Conservation (phyloP, 352 stramenopile genomes). For the Phytophthora podocarpi region DNA sequence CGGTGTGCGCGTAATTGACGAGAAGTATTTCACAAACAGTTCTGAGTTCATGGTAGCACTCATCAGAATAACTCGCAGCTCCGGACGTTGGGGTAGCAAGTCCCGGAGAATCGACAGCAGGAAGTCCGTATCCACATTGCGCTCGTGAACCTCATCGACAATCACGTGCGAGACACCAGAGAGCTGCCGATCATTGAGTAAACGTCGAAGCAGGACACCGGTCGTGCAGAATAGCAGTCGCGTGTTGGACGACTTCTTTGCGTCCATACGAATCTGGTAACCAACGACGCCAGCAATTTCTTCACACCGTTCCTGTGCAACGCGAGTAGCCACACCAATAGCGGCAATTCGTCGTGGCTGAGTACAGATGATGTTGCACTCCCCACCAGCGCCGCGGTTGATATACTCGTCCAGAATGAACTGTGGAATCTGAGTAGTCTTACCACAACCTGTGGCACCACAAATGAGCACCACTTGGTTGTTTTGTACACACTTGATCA, state of each 20-base stretch:
- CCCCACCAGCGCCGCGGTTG: constrained; percentile 73
- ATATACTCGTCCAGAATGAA: constrained; percentile 97
- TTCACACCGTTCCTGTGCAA: constrained; percentile 95
- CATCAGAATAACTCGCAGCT: constrained; percentile 95
- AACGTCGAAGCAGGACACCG: constrained; percentile 92
- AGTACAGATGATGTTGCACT: constrained; percentile 96
- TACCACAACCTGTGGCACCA: constrained; percentile 95
- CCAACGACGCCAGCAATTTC: constrained; percentile 85
- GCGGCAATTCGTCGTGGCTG: constrained; percentile 96
- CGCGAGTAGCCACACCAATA: constrained; percentile 95
- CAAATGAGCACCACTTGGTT: constrained; percentile 95
- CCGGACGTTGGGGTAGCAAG: constrained; percentile 66
- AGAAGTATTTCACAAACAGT: constrained; percentile 90
- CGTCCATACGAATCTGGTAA: constrained; percentile 97
- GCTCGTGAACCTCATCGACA: constrained; percentile 99
- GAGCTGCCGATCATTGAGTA: constrained; percentile 90
- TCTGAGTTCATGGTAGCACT: constrained; percentile 95
- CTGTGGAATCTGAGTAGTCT: constrained; percentile 97
- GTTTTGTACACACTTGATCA: constrained; percentile 57
- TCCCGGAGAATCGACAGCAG: constrained; percentile 93
- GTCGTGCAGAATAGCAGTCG: constrained; percentile 96
- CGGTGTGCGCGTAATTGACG: constrained; percentile 41
- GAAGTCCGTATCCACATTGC: constrained; percentile 97
- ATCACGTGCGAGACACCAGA: constrained; percentile 96
- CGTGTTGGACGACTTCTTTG: constrained; percentile 88